phyloP scores from a whole-genome alignment of 2,329 filamentous ascomycete genomes.

The Colletotrichum paranaense region DNA sequence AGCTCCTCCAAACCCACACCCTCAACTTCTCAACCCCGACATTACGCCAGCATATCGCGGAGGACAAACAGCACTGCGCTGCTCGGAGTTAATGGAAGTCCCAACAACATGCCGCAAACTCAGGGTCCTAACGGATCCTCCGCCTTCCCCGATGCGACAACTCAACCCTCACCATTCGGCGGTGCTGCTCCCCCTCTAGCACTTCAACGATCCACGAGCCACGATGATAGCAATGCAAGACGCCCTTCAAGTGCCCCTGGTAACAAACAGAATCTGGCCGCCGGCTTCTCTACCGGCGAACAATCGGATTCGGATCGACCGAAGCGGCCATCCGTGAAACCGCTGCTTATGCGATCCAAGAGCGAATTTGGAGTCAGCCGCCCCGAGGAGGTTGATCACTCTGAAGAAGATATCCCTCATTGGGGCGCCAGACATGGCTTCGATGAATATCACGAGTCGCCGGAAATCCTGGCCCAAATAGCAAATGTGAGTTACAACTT shows the following conservation, averaged over 20 bases:
- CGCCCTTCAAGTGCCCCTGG: conserved; percentile 60
- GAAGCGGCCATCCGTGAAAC: conserved; percentile 55
- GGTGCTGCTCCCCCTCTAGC: conserved; percentile 15
- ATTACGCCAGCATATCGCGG: conserved; percentile 31
- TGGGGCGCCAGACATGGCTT: conserved; percentile 84
- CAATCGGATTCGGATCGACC: conserved; percentile 49
- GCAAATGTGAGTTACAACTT: conserved; percentile 73
- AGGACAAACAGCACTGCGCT: conserved; percentile 34
- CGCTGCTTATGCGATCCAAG: conserved; percentile 65
- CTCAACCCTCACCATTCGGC: conserved; percentile 6
- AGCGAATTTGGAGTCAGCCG: conserved; percentile 63
- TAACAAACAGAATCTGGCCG: conserved; percentile 43
- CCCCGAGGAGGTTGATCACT: conserved; percentile 52
- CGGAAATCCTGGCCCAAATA: conserved; percentile 87
- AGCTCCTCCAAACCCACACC: conserved; percentile 29
- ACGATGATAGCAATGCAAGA: conserved; percentile 40
- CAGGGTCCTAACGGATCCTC: conserved; percentile 29
- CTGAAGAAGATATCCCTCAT: conserved; percentile 60
- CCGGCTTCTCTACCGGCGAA: conserved; percentile 28
- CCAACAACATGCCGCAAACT: conserved; percentile 20
- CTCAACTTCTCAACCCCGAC: conserved; percentile 28
- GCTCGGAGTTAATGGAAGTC: conserved; percentile 34
- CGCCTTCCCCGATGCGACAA: conserved; percentile 31
- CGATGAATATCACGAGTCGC: conserved; percentile 90
- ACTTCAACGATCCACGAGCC: conserved; percentile 36